Percentiles rank a stretch among this genome's conserved stretches.
Conservation (phyloP, 1,139 yeast species). For the Torulaspora globosa region DNA sequence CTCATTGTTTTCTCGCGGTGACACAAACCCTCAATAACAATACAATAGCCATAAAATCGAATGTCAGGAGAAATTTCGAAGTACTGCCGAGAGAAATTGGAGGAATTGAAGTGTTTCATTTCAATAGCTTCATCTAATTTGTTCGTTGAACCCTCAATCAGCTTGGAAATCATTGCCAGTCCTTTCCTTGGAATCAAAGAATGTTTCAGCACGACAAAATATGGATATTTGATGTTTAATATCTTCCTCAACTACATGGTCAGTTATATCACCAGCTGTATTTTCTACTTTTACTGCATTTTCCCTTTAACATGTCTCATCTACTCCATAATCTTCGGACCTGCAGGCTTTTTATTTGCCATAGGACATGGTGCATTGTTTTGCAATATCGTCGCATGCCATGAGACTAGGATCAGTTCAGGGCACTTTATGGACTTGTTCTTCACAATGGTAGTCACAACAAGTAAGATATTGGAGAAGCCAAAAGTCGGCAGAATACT, state of each 20-base stretch:
- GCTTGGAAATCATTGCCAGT: constrained; percentile 4
- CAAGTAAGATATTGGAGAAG: neutral
- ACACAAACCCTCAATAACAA: neutral
- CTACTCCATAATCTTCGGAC: constrained; percentile 12
- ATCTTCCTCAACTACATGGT: constrained; percentile 9
- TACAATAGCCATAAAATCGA: neutral
- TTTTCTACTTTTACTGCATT: constrained; percentile 8
- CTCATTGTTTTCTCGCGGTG: neutral
- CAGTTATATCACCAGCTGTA: constrained; percentile 2
- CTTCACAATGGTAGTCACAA: constrained; percentile 1
- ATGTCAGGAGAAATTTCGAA: neutral
- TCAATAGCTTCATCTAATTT: neutral
- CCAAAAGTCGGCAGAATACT: neutral
- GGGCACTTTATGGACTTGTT: constrained; percentile 4
- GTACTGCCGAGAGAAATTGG: neutral
- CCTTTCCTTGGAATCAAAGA: constrained; percentile 10
- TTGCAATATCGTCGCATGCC: constrained; percentile 12
- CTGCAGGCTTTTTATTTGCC: constrained; percentile 11
- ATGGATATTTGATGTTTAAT: constrained; percentile 6
- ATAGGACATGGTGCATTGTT: constrained; percentile 10
- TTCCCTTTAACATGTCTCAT: constrained; percentile 10
- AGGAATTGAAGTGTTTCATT: neutral
- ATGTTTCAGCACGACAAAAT: constrained; percentile 7
- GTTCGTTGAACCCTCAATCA: constrained; percentile 3
- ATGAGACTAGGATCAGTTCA: constrained; percentile 10